Base-by-base conservation (phyloP, 257 asterid genomes). In the Ilex asprella region DNA sequence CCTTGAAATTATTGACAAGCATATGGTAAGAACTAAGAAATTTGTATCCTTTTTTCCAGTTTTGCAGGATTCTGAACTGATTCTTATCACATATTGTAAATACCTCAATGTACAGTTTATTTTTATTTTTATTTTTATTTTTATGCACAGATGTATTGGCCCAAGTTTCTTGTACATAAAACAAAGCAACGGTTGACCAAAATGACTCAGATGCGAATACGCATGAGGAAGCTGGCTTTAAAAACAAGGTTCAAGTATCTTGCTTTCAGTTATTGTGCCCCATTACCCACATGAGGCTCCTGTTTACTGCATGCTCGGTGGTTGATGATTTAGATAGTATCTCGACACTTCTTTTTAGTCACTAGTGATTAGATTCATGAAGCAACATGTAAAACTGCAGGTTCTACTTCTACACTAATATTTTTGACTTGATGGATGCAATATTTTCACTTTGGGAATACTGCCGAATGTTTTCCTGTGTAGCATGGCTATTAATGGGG, bases 191-290 rank as follows among this genome's bases (percentile, higher is more conserved):
- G 99, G 70, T 72, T 93, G 66, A 89, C 99, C 9, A 93, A 93
- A 80, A 89, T 93, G 99, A 89, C 92, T 49, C 95, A 93, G 81
- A 93, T 93, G 97, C 85, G 96, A 49, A 89, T 93, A 76, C 93
- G 99, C 62, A 93, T 85, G 97, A 87, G 97, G 72, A 85, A 89
- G 75, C 92, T 93, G 71, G 96, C 99, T 69, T 71, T 93, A 46
- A 93, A 93, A 73, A 89, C 96, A 57, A 83, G 96, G 99, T 86
- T 54, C n/a, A 30, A 35, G 27, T 60, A 58, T 55, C 59, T 58
- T 55, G 66, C 54, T 35, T 64, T 57, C n/a, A 3, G 41, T 35
- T 55, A 41, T 27, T 61, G 12, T 31, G 39, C 55, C 51, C 46
- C 50, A 50, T 59, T 10, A 13, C 44, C 16, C 21, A 49, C 55